A percentile compares a stretch with the other conserved stretches of the same genome.
Evolutionary conservation across 2,329 filamentous ascomycete species (phyloP).

Genomic region (Sphaerulina musiva): DNA sequence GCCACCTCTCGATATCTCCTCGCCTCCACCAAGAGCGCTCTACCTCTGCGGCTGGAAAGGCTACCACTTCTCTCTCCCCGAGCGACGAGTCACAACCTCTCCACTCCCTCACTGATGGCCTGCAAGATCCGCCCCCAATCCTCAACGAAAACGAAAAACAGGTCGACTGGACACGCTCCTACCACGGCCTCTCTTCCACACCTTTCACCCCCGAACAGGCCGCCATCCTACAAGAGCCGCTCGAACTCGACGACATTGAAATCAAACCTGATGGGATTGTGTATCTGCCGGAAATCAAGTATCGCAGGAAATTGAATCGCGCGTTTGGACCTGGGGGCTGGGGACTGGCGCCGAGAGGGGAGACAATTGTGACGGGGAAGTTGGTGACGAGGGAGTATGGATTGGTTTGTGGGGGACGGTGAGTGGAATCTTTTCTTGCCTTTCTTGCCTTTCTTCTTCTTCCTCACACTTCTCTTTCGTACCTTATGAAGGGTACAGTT

Average conservation of each 20-base stretch:
- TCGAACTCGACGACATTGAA: conserved; percentile 74
- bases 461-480: background rate
- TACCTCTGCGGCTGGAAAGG: conserved; percentile 4
- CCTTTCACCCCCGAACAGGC: conserved; percentile 66
- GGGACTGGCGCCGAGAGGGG: conserved; percentile 83
- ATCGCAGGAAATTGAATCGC: conserved; percentile 78
- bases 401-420: conserved; percentile 81
- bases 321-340: conserved; percentile 94
- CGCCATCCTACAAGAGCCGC: conserved; percentile 59
- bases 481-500: background rate
- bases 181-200: conserved; percentile 65
- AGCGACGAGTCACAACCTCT: conserved; percentile 22
- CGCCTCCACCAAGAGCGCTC: conserved; percentile 17
- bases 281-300: conserved; percentile 97
- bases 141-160: conserved; percentile 46
- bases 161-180: conserved; percentile 78
- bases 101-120: conserved; percentile 45
- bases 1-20: conserved; percentile 23
- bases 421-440: conserved; percentile 32
- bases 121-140: conserved; percentile 46
- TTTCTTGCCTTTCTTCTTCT: too few relatives aligned
- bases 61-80: conserved; percentile 19
- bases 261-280: conserved; percentile 96
- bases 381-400: conserved; percentile 86
- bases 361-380: conserved; percentile 76